phyloP scores from a whole-genome alignment of 2,329 filamentous ascomycete species.

The Phialophora macrospora region DNA sequence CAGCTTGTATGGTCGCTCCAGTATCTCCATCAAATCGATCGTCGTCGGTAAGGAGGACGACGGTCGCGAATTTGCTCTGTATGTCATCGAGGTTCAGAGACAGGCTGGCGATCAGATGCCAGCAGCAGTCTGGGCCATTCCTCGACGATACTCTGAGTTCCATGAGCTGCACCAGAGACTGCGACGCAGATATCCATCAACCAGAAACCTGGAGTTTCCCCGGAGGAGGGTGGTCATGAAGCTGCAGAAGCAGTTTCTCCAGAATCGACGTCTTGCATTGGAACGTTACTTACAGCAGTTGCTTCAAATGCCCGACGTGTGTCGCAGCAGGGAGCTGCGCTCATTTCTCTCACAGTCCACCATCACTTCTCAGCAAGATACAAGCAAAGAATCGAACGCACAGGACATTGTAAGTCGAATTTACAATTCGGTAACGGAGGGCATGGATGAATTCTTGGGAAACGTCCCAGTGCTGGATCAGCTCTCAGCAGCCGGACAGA shows the following conservation, averaged over 20 bases:
- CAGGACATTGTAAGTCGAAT: slow-evolving; percentile 86
- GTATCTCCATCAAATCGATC: slow-evolving; percentile 86
- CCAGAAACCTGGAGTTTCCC: slow-evolving; percentile 89
- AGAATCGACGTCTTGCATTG: slow-evolving; percentile 81
- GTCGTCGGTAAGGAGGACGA: slow-evolving; percentile 91
- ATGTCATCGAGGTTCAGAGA: slow-evolving; percentile 84
- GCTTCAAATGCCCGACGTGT: slow-evolving; percentile 86
- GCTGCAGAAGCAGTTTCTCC: slow-evolving; percentile 91
- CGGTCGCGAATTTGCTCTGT: slow-evolving; percentile 90
- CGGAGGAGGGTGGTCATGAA: slow-evolving; percentile 93
- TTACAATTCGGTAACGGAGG: slow-evolving; percentile 95
- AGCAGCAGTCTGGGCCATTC: slow-evolving; percentile 90
- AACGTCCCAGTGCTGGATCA: slow-evolving; percentile 96
- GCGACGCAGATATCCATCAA: slow-evolving; percentile 80
- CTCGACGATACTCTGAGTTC: slow-evolving; percentile 95
- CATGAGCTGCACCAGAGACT: slow-evolving; percentile 92
- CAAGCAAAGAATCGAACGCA: slow-evolving; percentile 69
- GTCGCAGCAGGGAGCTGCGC: slow-evolving; percentile 86
- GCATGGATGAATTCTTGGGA: slow-evolving; percentile 96
- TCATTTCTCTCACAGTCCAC: slow-evolving; percentile 89
- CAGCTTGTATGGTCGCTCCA: slow-evolving; percentile 89
- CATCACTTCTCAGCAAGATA: slow-evolving; percentile 69
- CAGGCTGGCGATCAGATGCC: slow-evolving; percentile 95
- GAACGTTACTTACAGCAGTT: slow-evolving; percentile 85
- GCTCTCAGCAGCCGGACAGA: slow-evolving; percentile 88